phyloP scores from a whole-genome alignment of 495 filamentous ascomycete species.

The Delitschia confertaspora region DNA sequence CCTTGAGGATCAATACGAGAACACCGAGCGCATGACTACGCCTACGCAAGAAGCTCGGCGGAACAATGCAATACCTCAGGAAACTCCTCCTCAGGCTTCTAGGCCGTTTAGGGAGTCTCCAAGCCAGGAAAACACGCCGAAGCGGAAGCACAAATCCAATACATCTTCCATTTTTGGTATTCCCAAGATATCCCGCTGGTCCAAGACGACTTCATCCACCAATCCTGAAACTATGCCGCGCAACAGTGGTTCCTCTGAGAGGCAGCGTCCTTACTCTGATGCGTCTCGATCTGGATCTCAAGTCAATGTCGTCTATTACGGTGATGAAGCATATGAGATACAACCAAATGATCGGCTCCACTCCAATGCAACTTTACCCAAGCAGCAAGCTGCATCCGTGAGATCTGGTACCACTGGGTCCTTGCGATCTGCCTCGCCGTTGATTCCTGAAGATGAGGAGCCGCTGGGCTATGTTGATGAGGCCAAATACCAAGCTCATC shows the following conservation, averaged over 20 bases:
- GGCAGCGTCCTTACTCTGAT: constrained; percentile 47
- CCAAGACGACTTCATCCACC: constrained; percentile 87
- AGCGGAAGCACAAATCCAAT: constrained; percentile 82
- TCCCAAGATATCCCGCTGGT: constrained; percentile 91
- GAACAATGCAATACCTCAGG: constrained; percentile 50
- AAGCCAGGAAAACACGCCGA: constrained; percentile 70
- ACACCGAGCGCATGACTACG: constrained; percentile 35
- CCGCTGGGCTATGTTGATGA: constrained; percentile 62
- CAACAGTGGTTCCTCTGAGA: constrained; percentile 41
- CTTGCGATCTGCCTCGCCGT: constrained; percentile 48
- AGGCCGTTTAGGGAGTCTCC: constrained; percentile 43
- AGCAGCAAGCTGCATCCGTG: constrained; percentile 36
- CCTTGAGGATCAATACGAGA: constrained; percentile 31
- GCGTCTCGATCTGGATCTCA: constrained; percentile 60
- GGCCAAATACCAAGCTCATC: constrained; percentile 84
- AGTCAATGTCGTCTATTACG: constrained; percentile 49
- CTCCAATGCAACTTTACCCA: constrained; percentile 48
- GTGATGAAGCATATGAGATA: constrained; percentile 53
- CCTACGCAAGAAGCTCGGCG: constrained; percentile 35
- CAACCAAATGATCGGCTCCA: constrained; percentile 66
- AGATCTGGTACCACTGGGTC: constrained; percentile 22
- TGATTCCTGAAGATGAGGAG: constrained; percentile 43
- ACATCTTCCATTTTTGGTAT: constrained; percentile 67
- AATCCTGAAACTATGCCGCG: constrained; percentile 43
- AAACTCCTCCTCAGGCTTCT: constrained; percentile 61